Evolutionary conservation across 176 grass and related monocot species (phyloP), one percentile per base, ranked within the genome.

Genomic region (Juncus effusus): DNA sequence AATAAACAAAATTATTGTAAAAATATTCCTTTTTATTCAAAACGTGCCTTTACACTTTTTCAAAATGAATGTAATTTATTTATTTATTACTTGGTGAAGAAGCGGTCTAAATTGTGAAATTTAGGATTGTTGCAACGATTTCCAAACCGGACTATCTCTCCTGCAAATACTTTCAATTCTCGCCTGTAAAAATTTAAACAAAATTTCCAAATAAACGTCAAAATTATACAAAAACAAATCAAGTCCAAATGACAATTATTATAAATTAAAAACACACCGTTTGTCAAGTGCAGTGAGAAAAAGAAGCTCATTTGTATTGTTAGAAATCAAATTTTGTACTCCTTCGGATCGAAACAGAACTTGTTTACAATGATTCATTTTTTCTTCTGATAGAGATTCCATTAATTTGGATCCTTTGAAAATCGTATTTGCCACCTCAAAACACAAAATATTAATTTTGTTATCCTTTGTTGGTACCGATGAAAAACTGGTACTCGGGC

Each of bases 361-460:
- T 55, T 65, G 59, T 67, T 85, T 85, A 42, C 76, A 72, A 38
- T 82, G 45, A 37, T 63, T 79, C 38, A 87, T 51, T 51, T 59
- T 82, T 60, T 74, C 57, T 64, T 76, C 72, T 10, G 84, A 85
- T 40, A 93, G 53, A 49, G 69, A 85, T 8, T 67, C 73, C 72
- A 87, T 77, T 38, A 87, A 70, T 64, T 79, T 87, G 65, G 59
- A 77, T 28, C 78, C 81, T 78, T 77, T 93, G 2, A 72, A 76
- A 77, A 93, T 74, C 50, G 78, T 87, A 63, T 93, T 93, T 38
- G 89, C 84, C 40, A 92, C 75, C 78, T 93, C 89, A 28, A 93
- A 85, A 39, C 76, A 69, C 72, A 93, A 51, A 67, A 87, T 80
- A 11, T 16, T 52, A 56, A 87, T 81, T 12, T 59, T 93, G 19